Conservation (phyloP, 768 basidiomycete genomes). For the Lactifluus piperatus region DNA sequence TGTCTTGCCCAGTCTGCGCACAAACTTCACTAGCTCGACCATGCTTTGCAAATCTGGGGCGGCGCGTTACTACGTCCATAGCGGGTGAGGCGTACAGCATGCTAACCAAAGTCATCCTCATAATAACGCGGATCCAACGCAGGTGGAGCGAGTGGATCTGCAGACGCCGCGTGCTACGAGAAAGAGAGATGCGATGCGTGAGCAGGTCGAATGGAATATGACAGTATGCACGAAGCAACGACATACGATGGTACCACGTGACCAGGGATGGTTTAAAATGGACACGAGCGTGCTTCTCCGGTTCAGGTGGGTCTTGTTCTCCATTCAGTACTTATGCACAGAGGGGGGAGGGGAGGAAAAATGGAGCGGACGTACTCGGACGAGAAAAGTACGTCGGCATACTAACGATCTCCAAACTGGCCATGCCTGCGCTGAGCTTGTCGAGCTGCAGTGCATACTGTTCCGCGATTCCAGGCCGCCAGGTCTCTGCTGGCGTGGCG, state of each 20-base stretch:
- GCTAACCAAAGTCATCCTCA: slow-evolving; percentile 27
- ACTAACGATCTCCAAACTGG: slow-evolving; percentile 29
- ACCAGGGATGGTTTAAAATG: slow-evolving; percentile 37
- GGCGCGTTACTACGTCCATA: background rate
- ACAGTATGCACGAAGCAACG: background rate
- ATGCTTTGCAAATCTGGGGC: slow-evolving; percentile 25
- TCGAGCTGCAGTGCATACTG: slow-evolving; percentile 35
- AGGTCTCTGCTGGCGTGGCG: slow-evolving; percentile 20
- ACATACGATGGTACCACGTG: slow-evolving; percentile 41
- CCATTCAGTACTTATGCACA: background rate
- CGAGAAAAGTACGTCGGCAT: slow-evolving; percentile 24
- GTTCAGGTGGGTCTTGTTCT: slow-evolving; percentile 25
- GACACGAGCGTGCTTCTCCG: slow-evolving; percentile 32
- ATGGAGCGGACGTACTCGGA: slow-evolving; percentile 21
- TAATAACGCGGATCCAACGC: slow-evolving; percentile 29
- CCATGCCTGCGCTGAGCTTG: slow-evolving; percentile 23
- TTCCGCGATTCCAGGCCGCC: slow-evolving; percentile 30
- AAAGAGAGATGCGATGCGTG: background rate
- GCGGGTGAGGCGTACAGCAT: background rate
- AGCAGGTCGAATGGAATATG: background rate
- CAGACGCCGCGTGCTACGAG: slow-evolving; percentile 26
- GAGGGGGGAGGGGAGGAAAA: background rate
- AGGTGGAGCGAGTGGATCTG: slow-evolving; percentile 25
- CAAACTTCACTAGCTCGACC: slow-evolving; percentile 27
- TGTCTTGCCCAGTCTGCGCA: slow-evolving; percentile 21